Conservation (phyloP, 2,329 filamentous ascomycete genomes). For the Cercospora sp. region DNA sequence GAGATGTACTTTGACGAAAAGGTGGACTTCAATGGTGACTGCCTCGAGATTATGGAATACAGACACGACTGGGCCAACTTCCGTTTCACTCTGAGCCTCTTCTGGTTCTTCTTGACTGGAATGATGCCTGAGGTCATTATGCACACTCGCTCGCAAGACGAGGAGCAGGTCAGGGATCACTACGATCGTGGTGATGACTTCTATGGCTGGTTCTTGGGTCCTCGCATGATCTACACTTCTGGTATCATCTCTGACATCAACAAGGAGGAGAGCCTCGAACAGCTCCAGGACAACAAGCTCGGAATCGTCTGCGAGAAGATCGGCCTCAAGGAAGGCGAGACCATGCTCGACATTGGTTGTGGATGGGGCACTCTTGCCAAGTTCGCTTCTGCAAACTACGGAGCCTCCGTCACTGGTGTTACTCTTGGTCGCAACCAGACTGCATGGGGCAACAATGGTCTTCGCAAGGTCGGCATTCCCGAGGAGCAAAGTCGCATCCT, state of each 20-base stretch:
- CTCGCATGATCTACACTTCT: slow-evolving; percentile 98
- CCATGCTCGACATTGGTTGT: slow-evolving; percentile 90
- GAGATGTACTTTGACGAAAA: slow-evolving; percentile 97
- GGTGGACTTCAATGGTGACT: slow-evolving; percentile 93
- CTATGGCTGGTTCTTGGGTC: slow-evolving; percentile 97
- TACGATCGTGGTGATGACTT: slow-evolving; percentile 98
- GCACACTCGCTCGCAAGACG: slow-evolving; percentile 90
- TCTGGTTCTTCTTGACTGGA: slow-evolving; percentile 83
- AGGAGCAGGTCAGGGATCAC: slow-evolving; percentile 96
- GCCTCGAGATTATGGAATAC: slow-evolving; percentile 85
- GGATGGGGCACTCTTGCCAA: slow-evolving; percentile 96
- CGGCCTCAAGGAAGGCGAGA: slow-evolving; percentile 75
- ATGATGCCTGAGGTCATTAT: slow-evolving; percentile 89
- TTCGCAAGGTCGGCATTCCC: slow-evolving; percentile 76
- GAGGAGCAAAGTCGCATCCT: slow-evolving; percentile 89
- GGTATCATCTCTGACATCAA: slow-evolving; percentile 87
- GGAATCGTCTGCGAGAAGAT: slow-evolving; percentile 96
- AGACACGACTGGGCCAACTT: slow-evolving; percentile 97
- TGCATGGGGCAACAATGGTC: slow-evolving; percentile 89
- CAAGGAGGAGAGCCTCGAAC: slow-evolving; percentile 85
- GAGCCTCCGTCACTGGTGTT: slow-evolving; percentile 80
- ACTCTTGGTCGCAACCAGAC: slow-evolving; percentile 96
- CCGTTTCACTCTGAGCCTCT: slow-evolving; percentile 80
- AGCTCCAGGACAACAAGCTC: slow-evolving; percentile 97
- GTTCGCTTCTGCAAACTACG: slow-evolving; percentile 90